These are phyloP conservation scores for Hanseniaspora taiwanica DNA, from an alignment of 805 yeast genomes.

Conservation along the genomic window DNA sequence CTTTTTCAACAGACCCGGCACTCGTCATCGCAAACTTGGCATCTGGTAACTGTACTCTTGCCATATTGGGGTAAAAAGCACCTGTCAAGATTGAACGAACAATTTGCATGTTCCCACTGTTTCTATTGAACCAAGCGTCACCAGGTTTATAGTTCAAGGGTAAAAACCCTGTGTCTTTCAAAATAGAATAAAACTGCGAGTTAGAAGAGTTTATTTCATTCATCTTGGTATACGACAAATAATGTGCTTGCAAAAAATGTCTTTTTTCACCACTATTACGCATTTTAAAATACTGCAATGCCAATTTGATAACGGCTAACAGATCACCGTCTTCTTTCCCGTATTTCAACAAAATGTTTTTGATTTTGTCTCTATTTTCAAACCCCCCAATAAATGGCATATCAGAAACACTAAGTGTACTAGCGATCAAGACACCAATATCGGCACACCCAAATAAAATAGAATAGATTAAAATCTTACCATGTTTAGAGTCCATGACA, in stretches of 20 bases:
- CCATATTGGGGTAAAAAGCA: constrained; percentile 70
- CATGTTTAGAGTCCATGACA: constrained; percentile 67
- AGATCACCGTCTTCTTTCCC: constrained; percentile 60
- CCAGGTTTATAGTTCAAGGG: constrained; percentile 35
- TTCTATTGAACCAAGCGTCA: constrained; percentile 29
- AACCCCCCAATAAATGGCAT: constrained; percentile 49
- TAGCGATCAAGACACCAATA: constrained; percentile 64
- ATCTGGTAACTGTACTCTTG: constrained; percentile 71
- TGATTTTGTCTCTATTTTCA: constrained; percentile 55
- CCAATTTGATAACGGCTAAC: constrained; percentile 50
- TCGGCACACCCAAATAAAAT: constrained; percentile 76
- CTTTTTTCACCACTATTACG: constrained; percentile 18
- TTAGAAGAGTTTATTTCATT: constrained; percentile 62
- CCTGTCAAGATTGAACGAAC: constrained; percentile 64
- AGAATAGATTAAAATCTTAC: constrained; percentile 68
- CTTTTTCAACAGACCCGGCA: constrained; percentile 74
- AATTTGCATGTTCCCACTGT: constrained; percentile 35
- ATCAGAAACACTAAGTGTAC: constrained; percentile 57
- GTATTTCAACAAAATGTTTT: constrained; percentile 24
- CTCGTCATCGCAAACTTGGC: constrained; percentile 56
- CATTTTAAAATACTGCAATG: constrained; percentile 33
- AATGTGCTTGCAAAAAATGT: constrained; percentile 42
- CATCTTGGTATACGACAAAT: constrained; percentile 48
- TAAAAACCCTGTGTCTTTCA: constrained; percentile 68
- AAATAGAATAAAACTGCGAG: constrained; percentile 52